Evolutionary conservation across 768 basidiomycete species (phyloP).

Genomic region (Megacollybia marginata): DNA sequence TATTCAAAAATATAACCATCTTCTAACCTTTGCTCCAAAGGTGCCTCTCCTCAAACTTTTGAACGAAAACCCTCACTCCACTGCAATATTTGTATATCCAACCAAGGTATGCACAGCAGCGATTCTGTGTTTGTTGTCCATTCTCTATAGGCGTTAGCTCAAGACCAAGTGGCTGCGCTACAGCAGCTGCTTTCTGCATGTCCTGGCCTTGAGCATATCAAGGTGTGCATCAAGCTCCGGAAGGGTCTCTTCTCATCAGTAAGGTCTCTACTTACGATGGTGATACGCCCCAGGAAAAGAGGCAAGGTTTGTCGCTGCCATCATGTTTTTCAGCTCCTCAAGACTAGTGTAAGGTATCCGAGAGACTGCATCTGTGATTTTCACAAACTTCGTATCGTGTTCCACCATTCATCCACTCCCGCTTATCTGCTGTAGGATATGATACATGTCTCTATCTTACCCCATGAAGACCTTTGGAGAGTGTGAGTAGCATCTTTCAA

Average conservation of each 20-base stretch:
- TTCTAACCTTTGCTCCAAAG: slow-evolving; percentile 23
- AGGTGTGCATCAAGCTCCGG: slow-evolving; percentile 24
- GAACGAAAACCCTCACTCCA: slow-evolving; percentile 52
- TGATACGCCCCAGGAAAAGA: slow-evolving; percentile 68
- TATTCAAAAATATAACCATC: not conserved
- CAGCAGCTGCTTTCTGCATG: slow-evolving; percentile 57
- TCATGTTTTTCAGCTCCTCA: not conserved
- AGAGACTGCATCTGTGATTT: slow-evolving; percentile 68
- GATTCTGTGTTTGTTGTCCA: not conserved
- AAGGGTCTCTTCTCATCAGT: not conserved
- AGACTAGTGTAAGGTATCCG: slow-evolving; percentile 47
- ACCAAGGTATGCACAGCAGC: slow-evolving; percentile 52
- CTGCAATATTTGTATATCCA: slow-evolving; percentile 81
- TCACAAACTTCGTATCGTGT: slow-evolving; percentile 77
- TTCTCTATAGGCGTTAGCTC: slow-evolving; percentile 64
- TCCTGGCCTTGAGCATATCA: slow-evolving; percentile 54
- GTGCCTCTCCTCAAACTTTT: slow-evolving; percentile 64
- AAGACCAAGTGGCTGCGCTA: slow-evolving; percentile 73
- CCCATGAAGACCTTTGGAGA: slow-evolving; percentile 81
- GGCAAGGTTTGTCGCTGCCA: slow-evolving; percentile 38
- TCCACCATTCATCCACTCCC: slow-evolving; percentile 3
- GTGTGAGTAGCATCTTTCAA: slow-evolving; percentile 28
- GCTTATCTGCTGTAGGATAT: slow-evolving; percentile 48
- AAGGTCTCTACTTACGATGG: slow-evolving; percentile 82
- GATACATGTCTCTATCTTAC: slow-evolving; percentile 78